Evolutionary conservation across 371 early-diverging fungal genomes (phyloP), one percentile per base, ranked within the genome.

Genomic region (Catenaria anguillulae): DNA sequence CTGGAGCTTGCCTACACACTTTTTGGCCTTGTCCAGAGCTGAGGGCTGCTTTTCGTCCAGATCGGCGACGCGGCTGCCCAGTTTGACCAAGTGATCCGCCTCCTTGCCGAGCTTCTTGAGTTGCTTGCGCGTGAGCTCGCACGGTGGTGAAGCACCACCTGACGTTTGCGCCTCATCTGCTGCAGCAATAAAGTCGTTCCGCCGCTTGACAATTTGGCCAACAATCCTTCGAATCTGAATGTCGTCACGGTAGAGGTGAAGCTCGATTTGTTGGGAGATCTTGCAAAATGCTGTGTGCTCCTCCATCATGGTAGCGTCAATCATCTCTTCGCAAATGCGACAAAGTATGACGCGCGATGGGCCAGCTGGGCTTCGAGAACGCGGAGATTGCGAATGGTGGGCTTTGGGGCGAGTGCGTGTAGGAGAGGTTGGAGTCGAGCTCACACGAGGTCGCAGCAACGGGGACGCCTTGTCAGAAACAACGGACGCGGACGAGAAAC

Each of bases 241-340:
- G 65, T 84, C 77, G 52, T 60, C 69, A 37, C 76, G 77, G 56
- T 82, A 78, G 19, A 76, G 70, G 60, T 77, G 73, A 62, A 86
- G 66, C 15, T 79, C 77, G 61, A 73, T 73, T 29, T 86, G 80
- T 48, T 84, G 83, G 52, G 77, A 73, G 0, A 85, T 70, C 2
- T 76, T 73, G 65, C 87, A 87, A 34, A 73, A 60, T 37, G 77
- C 77, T 0, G 82, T 75, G 63, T 87, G 87, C 23, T 67, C 71
- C 24, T 81, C 81, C 26, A 86, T 69, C 24, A 66, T 69, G 19
- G 64, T 42, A 1, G 78, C 70, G 31, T 66, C 61, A 17, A 86
- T 72, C 46, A 67, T 67, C 35, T 83, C 81, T 64, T 87, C 87
- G 62, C 87, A 87, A 29, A 87, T 81, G 23, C 87, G 74, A 55